Evolutionary conservation across 2,329 filamentous ascomycete genomes (phyloP).

Genomic region (Apiospora phragmitis): DNA sequence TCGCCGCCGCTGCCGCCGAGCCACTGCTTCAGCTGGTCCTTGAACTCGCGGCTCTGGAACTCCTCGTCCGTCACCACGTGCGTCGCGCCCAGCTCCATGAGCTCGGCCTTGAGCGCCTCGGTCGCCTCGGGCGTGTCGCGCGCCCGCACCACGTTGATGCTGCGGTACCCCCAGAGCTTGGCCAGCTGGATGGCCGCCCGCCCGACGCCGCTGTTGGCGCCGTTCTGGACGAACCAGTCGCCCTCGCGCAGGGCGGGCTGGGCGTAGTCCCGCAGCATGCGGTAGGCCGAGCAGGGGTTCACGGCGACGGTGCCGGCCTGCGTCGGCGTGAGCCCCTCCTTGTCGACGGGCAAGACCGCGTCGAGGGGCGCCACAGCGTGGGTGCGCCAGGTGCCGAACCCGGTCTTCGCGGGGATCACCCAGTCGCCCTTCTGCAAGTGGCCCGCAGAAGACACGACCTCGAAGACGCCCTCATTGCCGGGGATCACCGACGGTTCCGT

Average conservation of each 20-base stretch:
- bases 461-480: conserved; percentile 92
- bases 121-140: conserved; percentile 66
- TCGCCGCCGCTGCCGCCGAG: conserved; percentile 70
- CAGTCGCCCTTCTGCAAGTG: conserved; percentile 73
- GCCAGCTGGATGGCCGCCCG: conserved; percentile 88
- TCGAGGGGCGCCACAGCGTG: conserved; percentile 68
- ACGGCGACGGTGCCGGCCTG: conserved; percentile 88
- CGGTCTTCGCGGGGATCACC: conserved; percentile 83
- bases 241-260: conserved; percentile 57
- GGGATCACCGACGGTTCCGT: conserved; percentile 72
- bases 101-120: conserved; percentile 54
- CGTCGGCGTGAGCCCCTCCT: conserved; percentile 67
- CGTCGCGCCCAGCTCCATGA: conserved; percentile 55
- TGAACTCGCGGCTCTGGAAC: conserved; percentile 60
- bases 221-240: conserved; percentile 96
- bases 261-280: conserved; percentile 82
- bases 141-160: conserved; percentile 84
- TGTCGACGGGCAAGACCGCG: conserved; percentile 51
- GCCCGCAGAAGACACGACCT: conserved; percentile 59
- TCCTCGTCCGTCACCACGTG: conserved; percentile 58
- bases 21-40: conserved; percentile 59
- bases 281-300: conserved; percentile 92
- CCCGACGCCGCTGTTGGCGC: conserved; percentile 91
- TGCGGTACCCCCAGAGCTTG: conserved; percentile 82
- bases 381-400: conserved; percentile 93